Percentiles rank a stretch among this genome's conserved stretches.
Conservation (phyloP, 2,329 filamentous ascomycete species). For the Ascochyta koolunga region DNA sequence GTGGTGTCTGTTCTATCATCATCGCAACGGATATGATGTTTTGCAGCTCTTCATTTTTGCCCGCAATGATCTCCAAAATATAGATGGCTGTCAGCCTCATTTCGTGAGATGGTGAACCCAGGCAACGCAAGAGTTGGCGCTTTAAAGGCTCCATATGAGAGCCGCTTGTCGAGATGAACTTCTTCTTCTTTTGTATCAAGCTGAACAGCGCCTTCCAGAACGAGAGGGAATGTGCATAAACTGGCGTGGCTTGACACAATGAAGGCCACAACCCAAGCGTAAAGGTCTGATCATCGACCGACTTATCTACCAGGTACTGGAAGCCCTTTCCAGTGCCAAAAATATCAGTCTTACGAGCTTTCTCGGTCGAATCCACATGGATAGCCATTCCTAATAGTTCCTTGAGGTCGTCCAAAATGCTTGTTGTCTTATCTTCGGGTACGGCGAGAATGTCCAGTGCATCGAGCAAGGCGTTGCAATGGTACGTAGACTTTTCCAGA, state of each 20-base stretch:
- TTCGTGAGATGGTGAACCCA: slow-evolving; percentile 76
- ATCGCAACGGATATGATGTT: slow-evolving; percentile 69
- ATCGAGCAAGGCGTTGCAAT: slow-evolving; percentile 42
- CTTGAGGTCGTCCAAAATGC: slow-evolving; percentile 31
- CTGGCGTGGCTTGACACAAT: slow-evolving; percentile 68
- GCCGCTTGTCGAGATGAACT: slow-evolving; percentile 57
- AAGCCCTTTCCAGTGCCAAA: slow-evolving; percentile 80
- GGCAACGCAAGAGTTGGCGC: slow-evolving; percentile 70
- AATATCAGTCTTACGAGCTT: slow-evolving; percentile 34
- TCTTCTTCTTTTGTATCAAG: slow-evolving; percentile 70
- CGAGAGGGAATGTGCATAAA: slow-evolving; percentile 62
- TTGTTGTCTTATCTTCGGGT: slow-evolving; percentile 24
- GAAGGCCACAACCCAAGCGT: slow-evolving; percentile 63
- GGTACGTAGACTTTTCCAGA: slow-evolving; percentile 19
- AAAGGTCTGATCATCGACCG: slow-evolving; percentile 58
- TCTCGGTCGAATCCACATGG: background rate
- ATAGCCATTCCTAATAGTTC: slow-evolving; percentile 29
- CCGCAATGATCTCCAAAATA: slow-evolving; percentile 67
- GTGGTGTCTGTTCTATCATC: slow-evolving; percentile 77
- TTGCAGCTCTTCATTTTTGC: slow-evolving; percentile 56
- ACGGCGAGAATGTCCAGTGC: slow-evolving; percentile 30
- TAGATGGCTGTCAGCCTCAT: slow-evolving; percentile 75
- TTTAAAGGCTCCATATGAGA: slow-evolving; percentile 67
- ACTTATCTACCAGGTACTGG: slow-evolving; percentile 69
- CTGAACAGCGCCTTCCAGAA: slow-evolving; percentile 50